Base-by-base conservation (phyloP, 495 filamentous ascomycete genomes). In the Cetradonia linearis region DNA sequence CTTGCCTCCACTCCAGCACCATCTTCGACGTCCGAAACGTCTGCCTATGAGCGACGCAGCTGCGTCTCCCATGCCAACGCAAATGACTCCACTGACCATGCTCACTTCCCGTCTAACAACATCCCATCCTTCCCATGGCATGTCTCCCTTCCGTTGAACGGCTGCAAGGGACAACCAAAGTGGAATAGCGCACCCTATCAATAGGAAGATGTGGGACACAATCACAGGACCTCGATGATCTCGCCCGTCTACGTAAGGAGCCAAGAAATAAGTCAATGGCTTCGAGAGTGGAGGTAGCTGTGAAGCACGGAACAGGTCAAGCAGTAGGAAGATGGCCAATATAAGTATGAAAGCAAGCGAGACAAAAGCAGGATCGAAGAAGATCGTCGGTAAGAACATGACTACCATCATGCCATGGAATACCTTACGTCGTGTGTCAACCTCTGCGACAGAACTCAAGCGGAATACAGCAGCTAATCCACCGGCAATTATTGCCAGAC, bases 391-490 rank as follows among this genome's bases (percentile, higher is more conserved):
- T 3, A 96, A 78, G 62, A 99, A 86, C 88, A 99, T 95, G 46
- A 83, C 79, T 38, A 97, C 91, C 83, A 96, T 96, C 83, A 90
- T 95, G 63, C 92, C 93, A 71, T 99, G 93, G 72, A 99, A 99
- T 11, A 99, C 87, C 72, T 99, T 99, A 40, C 93, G 83, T n/a
- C 93, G 81, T 3, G 93, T 99, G 72, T 99, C 94, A 38, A 97
- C 91, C 72, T 96, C 88, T 6, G 80, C 79, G 56, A 86, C 68
- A 16, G 83, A 71, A 40, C 85, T 86, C 30, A 96, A 77, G 37
- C 80, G 80, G 60, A 88, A 79, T 5, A 96, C 89, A 3, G 87
- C 71, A 2, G 79, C 72, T 44, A 98, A 76, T 2, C 91, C 94
- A 9, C 83, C 65, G 27, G 77, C 67, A 36, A 99, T 75, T 36